A percentile compares a stretch with the other conserved stretches of the same genome.
phyloP scores from a whole-genome alignment of 768 basidiomycete genomes.

The Sporobolomyces roseus region DNA sequence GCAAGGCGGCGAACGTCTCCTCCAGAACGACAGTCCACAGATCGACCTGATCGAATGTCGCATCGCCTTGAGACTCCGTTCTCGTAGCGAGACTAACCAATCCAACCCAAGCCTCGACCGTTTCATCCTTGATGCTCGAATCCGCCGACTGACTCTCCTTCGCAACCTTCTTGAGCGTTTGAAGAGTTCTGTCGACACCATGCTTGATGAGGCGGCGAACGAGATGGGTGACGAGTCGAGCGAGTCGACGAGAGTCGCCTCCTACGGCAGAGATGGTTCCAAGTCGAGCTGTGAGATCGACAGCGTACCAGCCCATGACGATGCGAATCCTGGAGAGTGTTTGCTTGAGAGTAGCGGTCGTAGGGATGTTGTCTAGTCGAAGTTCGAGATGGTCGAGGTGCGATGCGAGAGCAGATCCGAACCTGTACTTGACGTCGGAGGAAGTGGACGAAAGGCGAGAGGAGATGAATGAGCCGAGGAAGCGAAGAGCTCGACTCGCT shows the following conservation, averaged over 20 bases:
- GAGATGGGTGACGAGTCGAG: slow-evolving; percentile 48
- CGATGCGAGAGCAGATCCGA: slow-evolving; percentile 48
- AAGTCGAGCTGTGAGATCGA: slow-evolving; percentile 59
- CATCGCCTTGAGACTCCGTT: not conserved
- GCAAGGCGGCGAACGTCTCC: not conserved
- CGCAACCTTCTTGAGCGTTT: slow-evolving; percentile 48
- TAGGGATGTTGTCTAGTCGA: slow-evolving; percentile 46
- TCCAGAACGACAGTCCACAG: slow-evolving; percentile 40
- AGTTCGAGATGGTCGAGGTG: slow-evolving; percentile 51
- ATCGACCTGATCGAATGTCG: slow-evolving; percentile 5
- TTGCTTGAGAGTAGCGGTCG: slow-evolving; percentile 49
- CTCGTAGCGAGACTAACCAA: slow-evolving; percentile 59
- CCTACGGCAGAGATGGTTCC: slow-evolving; percentile 33
- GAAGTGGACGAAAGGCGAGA: slow-evolving; percentile 50
- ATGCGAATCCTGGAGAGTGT: slow-evolving; percentile 51
- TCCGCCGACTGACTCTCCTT: not conserved
- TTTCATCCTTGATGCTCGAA: slow-evolving; percentile 23
- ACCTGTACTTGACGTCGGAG: slow-evolving; percentile 47
- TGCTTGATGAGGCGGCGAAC: slow-evolving; percentile 57
- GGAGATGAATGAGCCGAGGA: slow-evolving; percentile 54
- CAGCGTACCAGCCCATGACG: slow-evolving; percentile 60
- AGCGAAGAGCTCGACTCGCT: slow-evolving; percentile 47
- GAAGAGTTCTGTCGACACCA: slow-evolving; percentile 56
- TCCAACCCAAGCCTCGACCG: slow-evolving; percentile 70
- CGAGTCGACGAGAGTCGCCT: not conserved